Percentiles rank a stretch among this genome's conserved stretches.
Evolutionary conservation across 352 stramenopile species (phyloP).

Genomic region (Paralagenidium karlingii): DNA sequence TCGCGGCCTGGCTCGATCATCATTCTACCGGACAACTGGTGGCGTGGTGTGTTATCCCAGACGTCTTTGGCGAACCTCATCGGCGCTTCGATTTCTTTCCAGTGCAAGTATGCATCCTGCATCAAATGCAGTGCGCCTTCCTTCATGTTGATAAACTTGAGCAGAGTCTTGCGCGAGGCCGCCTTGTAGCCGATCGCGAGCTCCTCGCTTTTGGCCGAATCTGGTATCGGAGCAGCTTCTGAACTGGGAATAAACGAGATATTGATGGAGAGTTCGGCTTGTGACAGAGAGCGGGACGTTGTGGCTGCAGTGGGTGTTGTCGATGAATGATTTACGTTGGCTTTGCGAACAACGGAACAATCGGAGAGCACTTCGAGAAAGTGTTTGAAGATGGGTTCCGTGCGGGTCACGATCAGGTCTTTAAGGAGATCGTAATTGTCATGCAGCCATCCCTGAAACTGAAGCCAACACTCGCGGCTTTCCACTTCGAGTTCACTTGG

Average conservation of each 20-base stretch:
- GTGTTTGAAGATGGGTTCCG: conserved; percentile 41
- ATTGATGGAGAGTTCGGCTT: conserved; percentile 16
- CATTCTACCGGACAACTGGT: no score
- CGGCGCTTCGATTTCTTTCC: conserved; percentile 18
- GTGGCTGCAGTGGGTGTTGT: no score
- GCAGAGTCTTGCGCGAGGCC: conserved; percentile 16
- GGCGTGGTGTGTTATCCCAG: no score
- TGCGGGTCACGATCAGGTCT: conserved; percentile 52
- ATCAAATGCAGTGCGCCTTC: conserved; percentile 25
- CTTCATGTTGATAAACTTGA: conserved; percentile 21
- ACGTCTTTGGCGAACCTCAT: no score
- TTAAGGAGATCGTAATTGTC: conserved; percentile 45
- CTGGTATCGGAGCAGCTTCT: conserved; percentile 6
- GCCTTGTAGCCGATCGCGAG: conserved; percentile 4
- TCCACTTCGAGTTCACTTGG: no score
- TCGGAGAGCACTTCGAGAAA: conserved; percentile 39
- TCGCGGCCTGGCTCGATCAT: no score
- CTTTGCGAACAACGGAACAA: conserved; percentile 27
- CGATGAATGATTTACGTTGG: conserved; percentile 15
- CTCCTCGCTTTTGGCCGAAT: conserved; percentile 8
- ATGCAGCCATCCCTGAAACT: conserved; percentile 72
- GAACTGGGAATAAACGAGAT: conserved; percentile 12
- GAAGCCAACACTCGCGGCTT: conserved; percentile 41
- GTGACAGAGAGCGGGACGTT: no score
- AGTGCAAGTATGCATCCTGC: conserved; percentile 17